Base-by-base conservation (phyloP, 306 rosid species). In the Begonia masoniana region DNA sequence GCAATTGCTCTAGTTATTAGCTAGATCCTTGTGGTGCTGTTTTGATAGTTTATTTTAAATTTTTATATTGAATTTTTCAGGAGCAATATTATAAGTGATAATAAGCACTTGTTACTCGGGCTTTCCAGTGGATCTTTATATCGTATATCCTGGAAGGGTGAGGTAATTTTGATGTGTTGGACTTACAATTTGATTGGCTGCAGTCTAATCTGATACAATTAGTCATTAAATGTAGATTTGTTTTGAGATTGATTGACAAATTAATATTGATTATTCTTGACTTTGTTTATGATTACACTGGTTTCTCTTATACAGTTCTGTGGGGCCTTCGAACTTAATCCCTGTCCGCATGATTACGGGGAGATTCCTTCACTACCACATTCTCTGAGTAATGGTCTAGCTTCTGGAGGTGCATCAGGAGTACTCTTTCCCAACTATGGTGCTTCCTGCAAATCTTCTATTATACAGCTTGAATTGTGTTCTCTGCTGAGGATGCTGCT, bases 81-180 rank as follows among this genome's bases (percentile, higher is more conserved):
- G 85, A 89, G 97, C 85, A 91, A 85, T 71, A 74, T 85, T 58
- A 84, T 85, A 57, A 45, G 88, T 35, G 96, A 91, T 58, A 83
- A 64, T 69, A 85, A 71, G 63, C 83, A 85, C 62, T 72, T 91
- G 94, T 74, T 91, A 57, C 72, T 85, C 61, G 95, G 97, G 69
- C 94, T 91, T 71, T 91, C 96, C 45, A 77, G 78, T 85, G 96
- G 94, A 73, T 81, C 83, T 67, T 76, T 83, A 57, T 85, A 82
- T 69, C 78, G 83, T 61, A 75, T 91, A 62, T 85, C 97, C 42
- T 91, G 97, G 97, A 91, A 91, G 77, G 92, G 91, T 55, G 96
- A 85, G 96, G 97, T 91, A 89, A 69, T 65, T 50, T 53, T 57
- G 43, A 61, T 61, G 51, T 47, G 36, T 15, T 56, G 54, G 50